phyloP scores from a whole-genome alignment of 2,329 filamentous ascomycete species.

The Xylariales sp. region DNA sequence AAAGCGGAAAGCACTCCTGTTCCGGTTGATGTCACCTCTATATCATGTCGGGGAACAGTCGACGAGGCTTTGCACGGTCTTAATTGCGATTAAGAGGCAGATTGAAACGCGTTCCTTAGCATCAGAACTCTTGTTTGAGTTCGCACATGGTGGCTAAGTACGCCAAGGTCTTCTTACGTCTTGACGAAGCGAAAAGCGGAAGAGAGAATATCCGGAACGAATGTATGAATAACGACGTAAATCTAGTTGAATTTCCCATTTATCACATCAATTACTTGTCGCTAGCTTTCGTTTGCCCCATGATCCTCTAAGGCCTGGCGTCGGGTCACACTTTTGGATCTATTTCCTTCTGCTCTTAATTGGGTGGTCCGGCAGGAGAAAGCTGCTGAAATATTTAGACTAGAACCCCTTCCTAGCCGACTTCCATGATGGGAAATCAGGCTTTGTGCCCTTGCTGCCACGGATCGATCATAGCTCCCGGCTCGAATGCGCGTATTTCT shows the following conservation, averaged over 20 bases:
- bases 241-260: background rate
- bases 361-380: slow-evolving; percentile 26
- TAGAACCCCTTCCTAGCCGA: slow-evolving; percentile 48
- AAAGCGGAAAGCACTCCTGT: slow-evolving; percentile 39
- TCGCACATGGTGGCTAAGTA: background rate
- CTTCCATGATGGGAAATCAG: slow-evolving; percentile 40
- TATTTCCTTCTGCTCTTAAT: too few species aligned
- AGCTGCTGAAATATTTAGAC: slow-evolving; percentile 49
- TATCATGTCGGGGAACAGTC: slow-evolving; percentile 21
- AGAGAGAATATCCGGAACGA: background rate
- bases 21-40: slow-evolving; percentile 12
- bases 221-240: background rate
- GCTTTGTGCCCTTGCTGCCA: slow-evolving; percentile 51
- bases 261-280: background rate
- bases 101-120: background rate
- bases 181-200: background rate
- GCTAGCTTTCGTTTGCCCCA: background rate
- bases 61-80: slow-evolving; percentile 29
- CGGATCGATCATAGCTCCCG: slow-evolving; percentile 57
- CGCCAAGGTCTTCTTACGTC: background rate
- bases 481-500: slow-evolving; percentile 55
- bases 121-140: background rate
- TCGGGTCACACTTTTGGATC: background rate
- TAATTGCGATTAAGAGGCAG: slow-evolving; percentile 12
- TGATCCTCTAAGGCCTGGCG: background rate